Conservation (phyloP, 1,139 yeast genomes). For the Taphrina pruni region DNA sequence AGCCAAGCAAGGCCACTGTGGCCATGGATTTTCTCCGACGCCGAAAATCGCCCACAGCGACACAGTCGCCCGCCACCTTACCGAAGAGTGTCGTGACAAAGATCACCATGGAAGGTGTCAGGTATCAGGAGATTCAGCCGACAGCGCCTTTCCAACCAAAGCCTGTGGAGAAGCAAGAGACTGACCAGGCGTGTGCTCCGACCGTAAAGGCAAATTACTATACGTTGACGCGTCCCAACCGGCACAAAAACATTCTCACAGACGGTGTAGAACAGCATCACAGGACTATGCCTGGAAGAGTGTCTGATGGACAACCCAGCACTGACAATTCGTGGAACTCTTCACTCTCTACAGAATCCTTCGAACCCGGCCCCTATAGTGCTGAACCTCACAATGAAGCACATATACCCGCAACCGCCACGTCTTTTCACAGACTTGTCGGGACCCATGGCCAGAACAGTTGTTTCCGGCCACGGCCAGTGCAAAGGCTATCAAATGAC, state of each 20-base stretch:
- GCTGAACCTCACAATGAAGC: not conserved
- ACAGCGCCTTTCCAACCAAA: not conserved
- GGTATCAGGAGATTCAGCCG: slow-evolving; percentile 14
- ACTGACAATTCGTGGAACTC: slow-evolving; percentile 9
- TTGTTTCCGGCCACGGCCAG: not conserved
- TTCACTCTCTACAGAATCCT: not conserved
- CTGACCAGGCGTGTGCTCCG: not conserved
- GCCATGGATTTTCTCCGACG: slow-evolving; percentile 1
- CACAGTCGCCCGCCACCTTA: not conserved
- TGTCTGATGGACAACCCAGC: not conserved
- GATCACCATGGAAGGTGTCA: not conserved
- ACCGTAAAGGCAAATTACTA: not conserved
- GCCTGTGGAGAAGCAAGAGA: not conserved
- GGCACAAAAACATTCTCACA: not conserved
- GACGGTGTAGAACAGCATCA: too few relatives aligned
- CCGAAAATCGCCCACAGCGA: not conserved
- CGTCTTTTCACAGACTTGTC: not conserved
- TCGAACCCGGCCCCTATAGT: not conserved
- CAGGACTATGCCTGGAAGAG: not conserved
- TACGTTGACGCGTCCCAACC: not conserved
- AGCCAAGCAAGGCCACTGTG: slow-evolving; percentile 5
- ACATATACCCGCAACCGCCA: not conserved
- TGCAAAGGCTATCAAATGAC: not conserved
- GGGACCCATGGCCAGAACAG: not conserved
- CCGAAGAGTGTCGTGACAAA: slow-evolving; percentile 1